Conservation (phyloP, 2,329 filamentous ascomycete genomes). For the Fusarium oligoseptatum region DNA sequence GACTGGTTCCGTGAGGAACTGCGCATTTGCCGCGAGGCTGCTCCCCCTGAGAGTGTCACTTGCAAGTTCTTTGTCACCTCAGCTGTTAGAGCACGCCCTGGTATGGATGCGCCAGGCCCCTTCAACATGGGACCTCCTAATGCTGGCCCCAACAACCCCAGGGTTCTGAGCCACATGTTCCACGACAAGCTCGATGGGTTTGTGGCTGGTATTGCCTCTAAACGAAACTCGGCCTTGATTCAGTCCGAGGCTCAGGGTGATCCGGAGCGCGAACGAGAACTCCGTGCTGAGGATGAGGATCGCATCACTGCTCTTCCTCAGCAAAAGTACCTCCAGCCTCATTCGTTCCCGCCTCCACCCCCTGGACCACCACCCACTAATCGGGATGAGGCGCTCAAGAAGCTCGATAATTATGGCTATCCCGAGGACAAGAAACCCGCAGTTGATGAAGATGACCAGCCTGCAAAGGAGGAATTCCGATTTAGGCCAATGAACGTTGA, state of each 20-base stretch:
- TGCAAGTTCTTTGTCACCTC: conserved; percentile 96
- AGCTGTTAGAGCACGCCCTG: conserved; percentile 59
- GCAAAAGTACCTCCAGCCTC: conserved; percentile 72
- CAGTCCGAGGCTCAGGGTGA: conserved; percentile 85
- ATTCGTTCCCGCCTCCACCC: conserved; percentile 52
- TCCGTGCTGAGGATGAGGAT: conserved; percentile 87
- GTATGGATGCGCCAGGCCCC: conserved; percentile 61
- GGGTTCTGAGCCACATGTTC: conserved; percentile 80
- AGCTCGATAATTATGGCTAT: conserved; percentile 63
- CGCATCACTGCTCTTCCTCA: conserved; percentile 84
- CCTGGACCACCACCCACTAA: conserved; percentile 49
- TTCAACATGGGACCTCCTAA: conserved; percentile 37
- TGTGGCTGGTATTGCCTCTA: conserved; percentile 87
- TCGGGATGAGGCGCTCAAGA: conserved; percentile 62
- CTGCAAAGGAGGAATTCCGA: conserved; percentile 62
- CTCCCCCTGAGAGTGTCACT: conserved; percentile 87
- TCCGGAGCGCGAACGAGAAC: conserved; percentile 80
- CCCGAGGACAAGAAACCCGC: conserved; percentile 58
- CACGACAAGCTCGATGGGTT: conserved; percentile 91
- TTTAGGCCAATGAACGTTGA: conserved; percentile 67
- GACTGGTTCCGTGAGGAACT: conserved; percentile 98
- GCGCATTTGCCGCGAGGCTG: conserved; percentile 89
- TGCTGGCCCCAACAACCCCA: conserved; percentile 43
- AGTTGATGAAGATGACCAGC: conserved; percentile 38
- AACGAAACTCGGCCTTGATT: conserved; percentile 87